Evolutionary conservation across 2,329 filamentous ascomycete genomes (phyloP).

Genomic region (Juglanconis juglandina): DNA sequence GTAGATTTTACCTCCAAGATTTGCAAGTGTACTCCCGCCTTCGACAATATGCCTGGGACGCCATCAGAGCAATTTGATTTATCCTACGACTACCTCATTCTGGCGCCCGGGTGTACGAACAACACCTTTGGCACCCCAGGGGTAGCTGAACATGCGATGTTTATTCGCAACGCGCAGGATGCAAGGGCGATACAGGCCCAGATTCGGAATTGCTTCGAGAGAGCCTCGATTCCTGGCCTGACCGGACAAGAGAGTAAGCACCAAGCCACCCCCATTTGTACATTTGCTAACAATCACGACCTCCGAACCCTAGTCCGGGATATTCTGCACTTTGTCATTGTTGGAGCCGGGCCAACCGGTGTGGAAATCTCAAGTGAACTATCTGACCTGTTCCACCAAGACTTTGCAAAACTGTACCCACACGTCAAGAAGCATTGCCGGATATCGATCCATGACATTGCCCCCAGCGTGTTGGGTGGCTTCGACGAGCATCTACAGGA

Average conservation of each 20-base stretch:
- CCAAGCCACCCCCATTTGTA: background rate
- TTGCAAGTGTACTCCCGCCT: conserved; percentile 6
- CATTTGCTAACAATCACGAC: background rate
- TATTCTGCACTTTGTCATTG: conserved; percentile 15
- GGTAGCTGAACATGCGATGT: conserved; percentile 10
- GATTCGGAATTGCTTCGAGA: conserved; percentile 13
- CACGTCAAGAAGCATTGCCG: conserved; percentile 14
- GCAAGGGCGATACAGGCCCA: conserved; percentile 13
- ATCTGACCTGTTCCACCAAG: conserved; percentile 11
- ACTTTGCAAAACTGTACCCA: conserved; percentile 11
- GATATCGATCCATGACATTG: conserved; percentile 14
- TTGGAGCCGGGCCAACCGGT: conserved; percentile 13
- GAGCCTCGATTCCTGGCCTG: conserved; percentile 12
- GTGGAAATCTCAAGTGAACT: conserved; percentile 15
- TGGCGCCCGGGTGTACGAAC: conserved; percentile 15
- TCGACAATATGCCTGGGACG: background rate
- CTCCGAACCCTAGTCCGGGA: background rate
- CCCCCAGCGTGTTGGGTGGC: conserved; percentile 6
- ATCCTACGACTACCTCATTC: conserved; percentile 11
- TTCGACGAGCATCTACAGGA: conserved; percentile 16
- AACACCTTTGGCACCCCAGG: conserved; percentile 12
- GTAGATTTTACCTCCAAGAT: conserved; percentile 9
- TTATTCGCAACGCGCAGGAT: conserved; percentile 12
- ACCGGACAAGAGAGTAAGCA: conserved; percentile 11
- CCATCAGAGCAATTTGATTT: background rate